A percentile compares a stretch with the other conserved stretches of the same genome.
phyloP scores from a whole-genome alignment of 2,329 filamentous ascomycete species.

The Neonectria neomacrospora region DNA sequence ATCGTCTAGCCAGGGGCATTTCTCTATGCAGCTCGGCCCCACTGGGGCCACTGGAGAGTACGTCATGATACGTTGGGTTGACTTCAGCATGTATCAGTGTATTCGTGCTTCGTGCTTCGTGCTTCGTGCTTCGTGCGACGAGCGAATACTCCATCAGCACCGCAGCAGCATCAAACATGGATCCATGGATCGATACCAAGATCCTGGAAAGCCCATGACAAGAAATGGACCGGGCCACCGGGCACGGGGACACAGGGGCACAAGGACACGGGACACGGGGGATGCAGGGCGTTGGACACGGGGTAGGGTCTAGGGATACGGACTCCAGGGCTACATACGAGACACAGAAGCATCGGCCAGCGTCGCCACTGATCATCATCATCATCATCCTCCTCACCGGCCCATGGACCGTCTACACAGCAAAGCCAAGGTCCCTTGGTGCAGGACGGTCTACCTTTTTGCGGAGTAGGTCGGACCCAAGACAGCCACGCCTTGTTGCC shows the following conservation, averaged over 20 bases:
- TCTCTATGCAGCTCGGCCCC: constrained; percentile 10
- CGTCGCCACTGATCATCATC: background rate
- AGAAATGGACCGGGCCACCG: constrained; percentile 5
- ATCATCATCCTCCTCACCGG: constrained; percentile 14
- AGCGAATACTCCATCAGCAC: background rate
- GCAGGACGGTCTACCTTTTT: background rate
- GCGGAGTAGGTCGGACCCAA: constrained; percentile 4
- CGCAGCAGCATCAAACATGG: constrained; percentile 5
- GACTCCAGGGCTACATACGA: background rate
- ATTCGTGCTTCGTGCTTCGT: background rate
- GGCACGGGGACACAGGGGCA: background rate
- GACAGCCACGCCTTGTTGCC: background rate
- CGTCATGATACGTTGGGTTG: constrained; percentile 10
- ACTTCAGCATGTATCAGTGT: constrained; percentile 16
- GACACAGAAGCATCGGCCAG: background rate
- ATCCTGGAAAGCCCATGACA: constrained; percentile 9
- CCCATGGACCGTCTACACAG: constrained; percentile 16
- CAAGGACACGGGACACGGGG: background rate
- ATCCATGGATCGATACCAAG: constrained; percentile 14
- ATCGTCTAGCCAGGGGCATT: constrained; percentile 17
- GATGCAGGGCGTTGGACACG: background rate
- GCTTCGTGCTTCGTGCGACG: background rate
- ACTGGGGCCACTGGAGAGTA: background rate
- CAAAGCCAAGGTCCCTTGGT: constrained; percentile 11
- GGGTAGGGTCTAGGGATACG: background rate